Percentiles rank a stretch among this genome's conserved stretches.
phyloP scores from a whole-genome alignment of 768 basidiomycete genomes.

The Boletus bicolor region DNA sequence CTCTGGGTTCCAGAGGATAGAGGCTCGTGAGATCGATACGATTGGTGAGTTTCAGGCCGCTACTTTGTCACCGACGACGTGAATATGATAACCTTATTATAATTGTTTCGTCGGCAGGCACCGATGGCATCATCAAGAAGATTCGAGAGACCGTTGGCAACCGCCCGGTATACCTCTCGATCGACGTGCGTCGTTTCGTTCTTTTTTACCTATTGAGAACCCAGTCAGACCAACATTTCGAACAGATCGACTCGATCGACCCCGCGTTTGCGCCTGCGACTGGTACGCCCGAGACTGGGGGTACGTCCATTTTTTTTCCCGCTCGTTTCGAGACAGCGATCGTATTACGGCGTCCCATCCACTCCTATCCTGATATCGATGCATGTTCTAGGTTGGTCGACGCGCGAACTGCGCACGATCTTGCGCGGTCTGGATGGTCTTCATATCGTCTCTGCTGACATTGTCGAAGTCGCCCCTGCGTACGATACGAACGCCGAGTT shows the following conservation, averaged over 20 bases:
- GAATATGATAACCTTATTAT: neutral
- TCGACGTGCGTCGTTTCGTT: conserved; percentile 49
- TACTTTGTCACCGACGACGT: neutral
- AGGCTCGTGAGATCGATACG: conserved; percentile 81
- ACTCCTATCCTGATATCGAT: neutral
- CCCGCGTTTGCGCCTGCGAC: conserved; percentile 82
- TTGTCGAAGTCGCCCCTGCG: conserved; percentile 83
- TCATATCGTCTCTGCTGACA: conserved; percentile 74
- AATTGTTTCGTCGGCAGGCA: conserved; percentile 39
- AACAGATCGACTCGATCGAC: conserved; percentile 74
- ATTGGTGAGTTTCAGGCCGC: conserved; percentile 46
- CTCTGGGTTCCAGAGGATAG: conserved; percentile 78
- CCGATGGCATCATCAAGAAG: conserved; percentile 72
- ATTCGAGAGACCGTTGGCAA: conserved; percentile 77
- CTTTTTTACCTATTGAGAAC: neutral
- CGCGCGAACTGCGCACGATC: conserved; percentile 75
- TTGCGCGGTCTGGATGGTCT: conserved; percentile 73
- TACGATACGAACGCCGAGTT: conserved; percentile 69
- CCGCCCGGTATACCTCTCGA: conserved; percentile 74
- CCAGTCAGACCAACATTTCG: neutral
- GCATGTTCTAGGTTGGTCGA: conserved; percentile 53
- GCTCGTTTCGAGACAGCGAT: too few relatives aligned
- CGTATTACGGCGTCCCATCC: neutral
- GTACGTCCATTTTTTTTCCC: conserved; percentile 19
- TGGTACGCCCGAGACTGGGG: conserved; percentile 82